These are phyloP conservation scores for Cucurbita maxima DNA, from an alignment of 306 rosid species.

Conservation along the genomic window DNA sequence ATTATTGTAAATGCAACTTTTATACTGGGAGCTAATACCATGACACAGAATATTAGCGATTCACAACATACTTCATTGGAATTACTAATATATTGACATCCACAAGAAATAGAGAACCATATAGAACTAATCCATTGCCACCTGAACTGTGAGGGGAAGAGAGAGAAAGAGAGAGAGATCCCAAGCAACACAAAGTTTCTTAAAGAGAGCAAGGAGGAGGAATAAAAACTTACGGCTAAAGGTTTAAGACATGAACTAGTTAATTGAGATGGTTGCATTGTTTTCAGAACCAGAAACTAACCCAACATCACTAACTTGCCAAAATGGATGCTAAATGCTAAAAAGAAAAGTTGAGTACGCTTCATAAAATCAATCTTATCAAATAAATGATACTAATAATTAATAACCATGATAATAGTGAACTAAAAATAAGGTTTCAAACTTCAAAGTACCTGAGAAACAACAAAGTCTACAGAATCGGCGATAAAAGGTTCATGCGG, in stretches of 20 bases:
- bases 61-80: neutral
- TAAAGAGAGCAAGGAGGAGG: neutral
- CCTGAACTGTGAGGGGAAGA: neutral
- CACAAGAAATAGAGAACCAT: neutral
- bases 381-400: neutral
- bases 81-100: neutral
- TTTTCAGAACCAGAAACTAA: neutral
- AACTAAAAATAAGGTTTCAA: slow-evolving; percentile 2
- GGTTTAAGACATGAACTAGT: neutral
- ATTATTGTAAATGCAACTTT: too few species aligned
- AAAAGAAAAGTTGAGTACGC: neutral
- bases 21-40: too few species aligned
- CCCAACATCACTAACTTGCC: neutral
- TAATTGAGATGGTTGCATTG: neutral
- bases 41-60: neutral
- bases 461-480: slow-evolving; percentile 96
- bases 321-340: neutral
- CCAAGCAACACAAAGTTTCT: neutral
- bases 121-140: neutral
- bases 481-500: slow-evolving; percentile 99
- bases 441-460: slow-evolving; percentile 70
- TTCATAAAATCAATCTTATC: neutral
- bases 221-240: neutral
- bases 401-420: neutral
- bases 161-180: too few species aligned